These are phyloP conservation scores for Thozetella sp. DNA, from an alignment of 495 filamentous ascomycete species.

Conservation along the genomic window DNA sequence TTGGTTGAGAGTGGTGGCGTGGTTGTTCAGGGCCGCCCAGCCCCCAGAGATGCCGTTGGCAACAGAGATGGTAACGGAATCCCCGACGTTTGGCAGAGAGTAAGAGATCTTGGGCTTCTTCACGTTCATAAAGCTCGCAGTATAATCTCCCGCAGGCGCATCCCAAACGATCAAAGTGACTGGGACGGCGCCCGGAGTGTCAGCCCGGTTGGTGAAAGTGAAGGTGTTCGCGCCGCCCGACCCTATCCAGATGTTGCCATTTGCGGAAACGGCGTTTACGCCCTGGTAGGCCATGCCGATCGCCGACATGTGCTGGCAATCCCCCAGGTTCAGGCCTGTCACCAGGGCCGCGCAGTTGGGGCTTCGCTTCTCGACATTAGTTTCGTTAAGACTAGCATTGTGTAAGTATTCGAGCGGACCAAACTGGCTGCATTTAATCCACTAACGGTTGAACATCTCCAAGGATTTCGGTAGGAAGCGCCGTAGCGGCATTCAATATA, in stretches of 20 bases:
- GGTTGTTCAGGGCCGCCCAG: conserved; percentile 7
- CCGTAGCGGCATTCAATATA: no score
- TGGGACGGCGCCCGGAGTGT: not conserved
- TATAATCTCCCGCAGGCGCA: not conserved
- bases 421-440: no score
- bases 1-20: conserved; percentile 4
- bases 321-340: not conserved
- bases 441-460: no score
- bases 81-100: not conserved
- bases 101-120: not conserved
- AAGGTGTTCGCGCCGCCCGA: conserved; percentile 3
- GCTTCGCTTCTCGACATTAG: no score
- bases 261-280: not conserved
- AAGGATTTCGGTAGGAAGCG: no score
- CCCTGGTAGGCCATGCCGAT: conserved; percentile 10
- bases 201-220: not conserved
- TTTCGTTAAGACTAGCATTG: no score
- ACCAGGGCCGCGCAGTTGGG: not conserved
- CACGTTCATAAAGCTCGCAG: not conserved
- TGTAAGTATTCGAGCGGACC: no score
- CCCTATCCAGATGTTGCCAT: conserved; percentile 4
- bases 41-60: conserved; percentile 12
- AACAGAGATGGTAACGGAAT: conserved; percentile 3
- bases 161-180: not conserved
- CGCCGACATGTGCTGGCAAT: conserved; percentile 1